phyloP scores from a whole-genome alignment of 257 asterid genomes.

The Solanum arcanum region DNA sequence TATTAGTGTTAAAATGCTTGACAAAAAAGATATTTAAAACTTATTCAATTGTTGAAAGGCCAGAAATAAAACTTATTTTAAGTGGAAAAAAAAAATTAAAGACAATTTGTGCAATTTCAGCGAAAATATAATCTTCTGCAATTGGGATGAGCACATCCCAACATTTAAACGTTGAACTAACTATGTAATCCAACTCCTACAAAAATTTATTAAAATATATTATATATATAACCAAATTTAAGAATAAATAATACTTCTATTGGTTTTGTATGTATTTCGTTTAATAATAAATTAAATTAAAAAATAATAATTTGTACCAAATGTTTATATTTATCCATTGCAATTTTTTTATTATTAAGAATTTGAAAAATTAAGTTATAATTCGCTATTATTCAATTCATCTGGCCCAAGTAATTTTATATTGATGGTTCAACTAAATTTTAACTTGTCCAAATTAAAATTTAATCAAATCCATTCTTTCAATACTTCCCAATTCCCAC shows the following conservation, averaged over 20 bases:
- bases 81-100: no score
- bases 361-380: neutral
- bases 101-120: neutral
- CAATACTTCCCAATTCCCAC: neutral
- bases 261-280: no score
- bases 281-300: no score
- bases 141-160: neutral
- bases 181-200: neutral
- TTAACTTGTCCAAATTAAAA: neutral
- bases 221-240: no score
- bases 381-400: neutral
- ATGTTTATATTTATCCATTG: no score
- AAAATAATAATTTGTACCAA: no score
- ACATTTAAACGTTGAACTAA: neutral
- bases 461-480: neutral
- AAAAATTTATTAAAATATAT: neutral
- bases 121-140: neutral
- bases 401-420: neutral
- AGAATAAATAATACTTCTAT: no score
- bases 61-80: neutral
- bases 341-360: neutral
- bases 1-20: neutral
- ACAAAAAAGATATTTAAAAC: no score
- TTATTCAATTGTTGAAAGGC: neutral
- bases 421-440: neutral